Percentiles rank a stretch among this genome's conserved stretches.
Conservation (phyloP, 1,284 basidiomycete species). For the Prillingera fragicola region DNA sequence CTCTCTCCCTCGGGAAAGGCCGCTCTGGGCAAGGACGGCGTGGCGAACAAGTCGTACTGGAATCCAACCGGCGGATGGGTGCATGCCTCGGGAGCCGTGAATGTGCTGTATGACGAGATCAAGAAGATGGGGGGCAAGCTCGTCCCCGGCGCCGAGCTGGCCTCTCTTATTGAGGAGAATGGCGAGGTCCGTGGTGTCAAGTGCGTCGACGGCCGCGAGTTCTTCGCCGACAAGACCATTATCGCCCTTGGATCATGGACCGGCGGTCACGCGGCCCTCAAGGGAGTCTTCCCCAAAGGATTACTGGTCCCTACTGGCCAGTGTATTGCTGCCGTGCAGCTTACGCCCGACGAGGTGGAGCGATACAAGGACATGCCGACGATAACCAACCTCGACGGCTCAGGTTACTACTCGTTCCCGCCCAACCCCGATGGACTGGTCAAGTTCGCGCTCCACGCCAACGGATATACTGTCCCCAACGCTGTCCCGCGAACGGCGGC, state of each 20-base stretch:
- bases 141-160: constrained; percentile 55
- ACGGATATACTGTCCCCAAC: constrained; percentile 57
- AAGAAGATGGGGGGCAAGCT: constrained; percentile 56
- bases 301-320: constrained; percentile 52
- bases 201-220: constrained; percentile 20
- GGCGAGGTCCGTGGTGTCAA: constrained; percentile 18
- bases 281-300: constrained; percentile 14
- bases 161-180: too few species aligned
- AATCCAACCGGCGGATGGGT: constrained; percentile 78
- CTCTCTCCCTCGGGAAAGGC: constrained; percentile 9
- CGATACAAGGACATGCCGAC: constrained; percentile 61
- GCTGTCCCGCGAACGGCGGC: constrained; percentile 34
- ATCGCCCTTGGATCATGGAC: constrained; percentile 28
- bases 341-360: constrained; percentile 60
- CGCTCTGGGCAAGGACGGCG: neutral
- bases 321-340: constrained; percentile 63
- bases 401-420: constrained; percentile 72
- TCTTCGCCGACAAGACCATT: constrained; percentile 23
- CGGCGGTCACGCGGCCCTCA: constrained; percentile 16
- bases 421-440: constrained; percentile 64
- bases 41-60: constrained; percentile 54
- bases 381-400: constrained; percentile 59
- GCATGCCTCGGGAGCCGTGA: constrained; percentile 61
- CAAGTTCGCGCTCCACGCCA: constrained; percentile 66
- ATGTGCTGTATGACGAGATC: constrained; percentile 57